A percentile compares a stretch with the other conserved stretches of the same genome.
These are phyloP conservation scores for Trichoderma orchidacearum DNA, from an alignment of 495 filamentous ascomycete species.

Conservation along the genomic window DNA sequence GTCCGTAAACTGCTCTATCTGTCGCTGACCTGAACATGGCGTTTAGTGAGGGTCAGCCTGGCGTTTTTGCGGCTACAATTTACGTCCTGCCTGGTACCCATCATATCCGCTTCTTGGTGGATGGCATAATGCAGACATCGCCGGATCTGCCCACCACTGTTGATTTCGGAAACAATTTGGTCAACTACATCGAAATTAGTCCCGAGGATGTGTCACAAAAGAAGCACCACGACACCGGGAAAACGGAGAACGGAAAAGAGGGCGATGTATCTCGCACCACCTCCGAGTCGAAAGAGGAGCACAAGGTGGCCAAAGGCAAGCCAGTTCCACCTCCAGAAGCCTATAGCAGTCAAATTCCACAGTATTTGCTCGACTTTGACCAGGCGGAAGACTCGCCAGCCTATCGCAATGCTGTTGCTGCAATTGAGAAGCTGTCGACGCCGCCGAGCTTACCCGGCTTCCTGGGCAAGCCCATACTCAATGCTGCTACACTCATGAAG, in stretches of 20 bases:
- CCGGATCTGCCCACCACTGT: conserved; percentile 83
- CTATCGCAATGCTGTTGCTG: conserved; percentile 53
- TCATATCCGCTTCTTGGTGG: conserved; percentile 91
- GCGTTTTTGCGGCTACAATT: conserved; percentile 57
- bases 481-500: conserved; percentile 80
- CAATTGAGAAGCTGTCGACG: conserved; percentile 58
- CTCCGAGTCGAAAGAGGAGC: conserved; percentile 17
- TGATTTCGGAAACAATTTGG: conserved; percentile 89
- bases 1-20: too few species aligned
- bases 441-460: conserved; percentile 85
- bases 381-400: conserved; percentile 59
- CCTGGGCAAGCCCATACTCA: conserved; percentile 86
- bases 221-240: neutral
- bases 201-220: conserved; percentile 43
- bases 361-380: conserved; percentile 76
- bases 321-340: conserved; percentile 25
- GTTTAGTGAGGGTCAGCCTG: conserved; percentile 33
- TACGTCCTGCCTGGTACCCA: conserved; percentile 85
- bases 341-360: conserved; percentile 58
- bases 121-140: conserved; percentile 81
- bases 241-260: conserved; percentile 5
- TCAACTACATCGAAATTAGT: conserved; percentile 93
- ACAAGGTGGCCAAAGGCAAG: conserved; percentile 20
- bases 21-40: neutral
- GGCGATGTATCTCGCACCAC: conserved; percentile 15